Percentiles rank a stretch among this genome's conserved stretches.
phyloP scores from a whole-genome alignment of 1,284 basidiomycete genomes.

The Amylostereum areolatum region DNA sequence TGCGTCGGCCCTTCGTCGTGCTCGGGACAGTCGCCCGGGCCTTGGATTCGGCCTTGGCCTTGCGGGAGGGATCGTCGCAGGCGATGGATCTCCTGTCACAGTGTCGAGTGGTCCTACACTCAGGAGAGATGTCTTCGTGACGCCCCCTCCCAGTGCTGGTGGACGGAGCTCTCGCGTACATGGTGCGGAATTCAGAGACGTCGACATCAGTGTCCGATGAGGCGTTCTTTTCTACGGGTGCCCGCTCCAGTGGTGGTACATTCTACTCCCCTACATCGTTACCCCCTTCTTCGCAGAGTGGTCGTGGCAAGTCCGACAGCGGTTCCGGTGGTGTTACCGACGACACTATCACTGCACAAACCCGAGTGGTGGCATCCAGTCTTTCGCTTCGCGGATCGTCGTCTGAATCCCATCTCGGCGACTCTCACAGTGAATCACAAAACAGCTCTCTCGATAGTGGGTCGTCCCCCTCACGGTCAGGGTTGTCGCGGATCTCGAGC shows the following conservation, averaged over 20 bases:
- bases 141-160: slow-evolving; percentile 49
- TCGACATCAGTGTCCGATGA: slow-evolving; percentile 47
- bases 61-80: slow-evolving; percentile 28
- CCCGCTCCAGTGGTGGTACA: slow-evolving; percentile 18
- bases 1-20: slow-evolving; percentile 39
- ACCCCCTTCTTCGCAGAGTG: slow-evolving; percentile 11
- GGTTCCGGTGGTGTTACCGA: slow-evolving; percentile 19
- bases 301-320: not conserved
- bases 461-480: slow-evolving; percentile 26
- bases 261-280: slow-evolving; percentile 28
- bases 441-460: slow-evolving; percentile 19
- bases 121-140: slow-evolving; percentile 48
- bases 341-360: slow-evolving; percentile 32
- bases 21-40: slow-evolving; percentile 37
- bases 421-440: slow-evolving; percentile 43
- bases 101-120: slow-evolving; percentile 50
- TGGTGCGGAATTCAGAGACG: slow-evolving; percentile 19
- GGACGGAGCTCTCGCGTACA: slow-evolving; percentile 32
- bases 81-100: slow-evolving; percentile 46
- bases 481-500: slow-evolving; percentile 52
- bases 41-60: slow-evolving; percentile 40
- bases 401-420: slow-evolving; percentile 51
- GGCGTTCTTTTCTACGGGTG: slow-evolving; percentile 48
- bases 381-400: slow-evolving; percentile 49
- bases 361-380: slow-evolving; percentile 37